Conservation (phyloP, 1,284 basidiomycete genomes). For the Naganishia liquefaciens region DNA sequence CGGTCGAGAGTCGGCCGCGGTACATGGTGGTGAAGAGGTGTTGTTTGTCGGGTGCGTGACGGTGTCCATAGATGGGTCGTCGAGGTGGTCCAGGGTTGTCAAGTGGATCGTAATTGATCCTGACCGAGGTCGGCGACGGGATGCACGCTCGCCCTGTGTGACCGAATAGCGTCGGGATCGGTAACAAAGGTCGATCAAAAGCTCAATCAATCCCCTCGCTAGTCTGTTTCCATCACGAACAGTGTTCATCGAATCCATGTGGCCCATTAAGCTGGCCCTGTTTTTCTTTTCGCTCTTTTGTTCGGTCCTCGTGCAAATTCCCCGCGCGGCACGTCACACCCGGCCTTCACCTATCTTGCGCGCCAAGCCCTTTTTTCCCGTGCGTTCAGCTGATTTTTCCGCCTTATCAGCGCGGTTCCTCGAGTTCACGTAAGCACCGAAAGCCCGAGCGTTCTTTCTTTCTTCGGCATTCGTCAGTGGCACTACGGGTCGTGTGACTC, state of each 20-base stretch:
- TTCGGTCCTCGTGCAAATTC: neutral
- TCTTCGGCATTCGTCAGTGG: too few relatives aligned
- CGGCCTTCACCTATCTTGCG: constrained; percentile 1
- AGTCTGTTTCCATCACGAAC: neutral
- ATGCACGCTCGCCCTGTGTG: neutral
- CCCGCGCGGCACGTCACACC: neutral
- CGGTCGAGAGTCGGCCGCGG: constrained; percentile 10
- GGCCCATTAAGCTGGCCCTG: too few relatives aligned
- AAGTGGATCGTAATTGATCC: too few relatives aligned
- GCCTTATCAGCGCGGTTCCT: too few relatives aligned
- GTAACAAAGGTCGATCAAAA: constrained; percentile 17
- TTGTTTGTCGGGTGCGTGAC: neutral
- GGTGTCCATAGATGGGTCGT: constrained; percentile 3
- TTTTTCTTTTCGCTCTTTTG: neutral
- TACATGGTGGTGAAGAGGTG: neutral
- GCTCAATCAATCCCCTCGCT: neutral
- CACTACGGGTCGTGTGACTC: too few relatives aligned
- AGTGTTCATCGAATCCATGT: too few relatives aligned
- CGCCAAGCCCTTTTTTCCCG: neutral
- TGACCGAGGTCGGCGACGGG: neutral
- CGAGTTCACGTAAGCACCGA: too few relatives aligned
- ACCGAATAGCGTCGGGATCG: neutral
- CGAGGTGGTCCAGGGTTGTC: neutral
- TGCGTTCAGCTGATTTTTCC: too few relatives aligned
- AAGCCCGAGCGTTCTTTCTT: too few relatives aligned